Percentiles rank a stretch among this genome's conserved stretches.
Conservation (phyloP, 2,329 filamentous ascomycete genomes). For the Aureobasidium sp. region DNA sequence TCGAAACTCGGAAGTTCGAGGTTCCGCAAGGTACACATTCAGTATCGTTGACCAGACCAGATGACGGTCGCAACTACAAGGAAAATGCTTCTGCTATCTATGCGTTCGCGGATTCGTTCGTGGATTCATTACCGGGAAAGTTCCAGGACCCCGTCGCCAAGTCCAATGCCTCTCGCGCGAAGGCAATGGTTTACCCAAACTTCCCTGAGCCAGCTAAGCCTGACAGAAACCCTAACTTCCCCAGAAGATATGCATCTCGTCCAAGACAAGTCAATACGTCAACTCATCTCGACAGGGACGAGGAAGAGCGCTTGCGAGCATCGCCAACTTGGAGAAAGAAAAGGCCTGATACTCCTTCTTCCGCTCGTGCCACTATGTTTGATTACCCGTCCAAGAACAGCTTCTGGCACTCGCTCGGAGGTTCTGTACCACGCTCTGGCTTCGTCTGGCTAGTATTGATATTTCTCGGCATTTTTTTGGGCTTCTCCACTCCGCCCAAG, state of each 20-base stretch:
- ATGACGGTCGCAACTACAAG: background rate
- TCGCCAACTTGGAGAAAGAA: background rate
- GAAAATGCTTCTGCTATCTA: too few relatives aligned
- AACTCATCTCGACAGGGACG: background rate
- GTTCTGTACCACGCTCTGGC: background rate
- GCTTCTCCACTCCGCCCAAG: background rate
- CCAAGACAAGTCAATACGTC: background rate
- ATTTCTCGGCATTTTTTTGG: background rate
- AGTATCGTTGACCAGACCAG: background rate
- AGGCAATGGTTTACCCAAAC: background rate
- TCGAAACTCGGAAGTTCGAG: too few relatives aligned
- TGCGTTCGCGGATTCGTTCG: too few relatives aligned
- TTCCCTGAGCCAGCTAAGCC: too few relatives aligned
- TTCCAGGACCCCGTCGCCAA: background rate
- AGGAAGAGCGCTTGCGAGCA: background rate
- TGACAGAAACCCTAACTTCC: background rate
- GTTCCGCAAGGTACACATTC: background rate
- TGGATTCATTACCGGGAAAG: background rate
- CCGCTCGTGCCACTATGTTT: background rate
- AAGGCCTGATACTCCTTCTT: background rate
- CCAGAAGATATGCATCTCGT: background rate
- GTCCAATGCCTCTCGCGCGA: background rate
- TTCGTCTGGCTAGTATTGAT: background rate
- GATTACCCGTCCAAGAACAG: background rate
- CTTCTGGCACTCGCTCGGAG: background rate